phyloP scores from a whole-genome alignment of 192 early-diverging fungal species.

The Linnemannia zychae region DNA sequence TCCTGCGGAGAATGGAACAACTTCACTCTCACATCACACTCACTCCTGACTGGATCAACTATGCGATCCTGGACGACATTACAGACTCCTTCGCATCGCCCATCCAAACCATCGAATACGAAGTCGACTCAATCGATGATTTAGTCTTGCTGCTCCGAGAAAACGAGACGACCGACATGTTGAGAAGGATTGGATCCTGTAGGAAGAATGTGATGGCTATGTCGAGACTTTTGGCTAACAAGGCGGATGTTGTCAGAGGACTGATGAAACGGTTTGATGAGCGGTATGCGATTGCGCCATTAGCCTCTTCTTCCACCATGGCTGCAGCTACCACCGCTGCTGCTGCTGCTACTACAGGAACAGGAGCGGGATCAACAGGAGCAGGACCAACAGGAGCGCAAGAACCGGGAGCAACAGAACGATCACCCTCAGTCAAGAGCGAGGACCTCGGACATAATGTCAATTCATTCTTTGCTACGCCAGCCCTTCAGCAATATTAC shows the following conservation, averaged over 20 bases:
- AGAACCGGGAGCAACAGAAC: not conserved
- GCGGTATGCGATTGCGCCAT: slow-evolving; percentile 38
- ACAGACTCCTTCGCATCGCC: slow-evolving; percentile 91
- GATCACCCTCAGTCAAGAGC: slow-evolving; percentile 38
- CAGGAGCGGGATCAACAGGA: slow-evolving; percentile 7
- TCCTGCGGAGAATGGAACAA: slow-evolving; percentile 85
- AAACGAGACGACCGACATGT: slow-evolving; percentile 85
- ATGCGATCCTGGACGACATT: slow-evolving; percentile 94
- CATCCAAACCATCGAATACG: slow-evolving; percentile 87
- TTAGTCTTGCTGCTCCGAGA: slow-evolving; percentile 91
- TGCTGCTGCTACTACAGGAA: slow-evolving; percentile 18
- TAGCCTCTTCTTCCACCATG: not conserved
- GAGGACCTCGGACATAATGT: not conserved
- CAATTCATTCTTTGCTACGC: not conserved
- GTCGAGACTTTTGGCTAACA: slow-evolving; percentile 73
- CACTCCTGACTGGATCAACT: slow-evolving; percentile 96
- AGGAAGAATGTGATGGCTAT: slow-evolving; percentile 77
- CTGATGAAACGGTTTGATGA: slow-evolving; percentile 76
- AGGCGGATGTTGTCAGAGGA: slow-evolving; percentile 79
- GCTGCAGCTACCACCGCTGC: slow-evolving; percentile 5
- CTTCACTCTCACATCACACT: slow-evolving; percentile 85
- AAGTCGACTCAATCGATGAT: slow-evolving; percentile 96
- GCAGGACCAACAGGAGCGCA: slow-evolving; percentile 27
- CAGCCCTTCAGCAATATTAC: slow-evolving; percentile 1
- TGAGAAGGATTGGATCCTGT: slow-evolving; percentile 78